A percentile compares a stretch with the other conserved stretches of the same genome.
Conservation (phyloP, 495 filamentous ascomycete species). For the Annulohypoxylon stygium region DNA sequence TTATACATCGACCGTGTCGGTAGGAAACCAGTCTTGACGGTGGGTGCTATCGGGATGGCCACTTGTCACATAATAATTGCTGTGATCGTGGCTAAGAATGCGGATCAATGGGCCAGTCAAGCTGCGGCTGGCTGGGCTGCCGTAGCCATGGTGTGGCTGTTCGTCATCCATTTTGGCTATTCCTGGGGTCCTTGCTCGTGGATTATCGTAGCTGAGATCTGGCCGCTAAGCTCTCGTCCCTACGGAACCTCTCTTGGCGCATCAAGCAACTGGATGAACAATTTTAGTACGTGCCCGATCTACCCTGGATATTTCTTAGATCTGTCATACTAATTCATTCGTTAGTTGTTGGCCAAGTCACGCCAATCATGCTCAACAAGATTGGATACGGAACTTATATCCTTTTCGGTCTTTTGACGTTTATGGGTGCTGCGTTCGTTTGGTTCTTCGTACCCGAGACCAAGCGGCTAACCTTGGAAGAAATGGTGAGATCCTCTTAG, state of each 20-base stretch:
- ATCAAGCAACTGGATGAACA: constrained; percentile 71
- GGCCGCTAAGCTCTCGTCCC: constrained; percentile 78
- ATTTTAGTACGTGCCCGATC: constrained; percentile 44
- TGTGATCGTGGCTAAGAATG: constrained; percentile 75
- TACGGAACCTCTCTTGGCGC: constrained; percentile 81
- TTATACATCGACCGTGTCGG: constrained; percentile 73
- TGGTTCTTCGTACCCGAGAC: constrained; percentile 83
- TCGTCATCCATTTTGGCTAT: constrained; percentile 84
- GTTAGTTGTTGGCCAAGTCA: constrained; percentile 75
- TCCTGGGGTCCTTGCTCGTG: constrained; percentile 79
- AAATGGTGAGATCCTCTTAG: constrained; percentile 60
- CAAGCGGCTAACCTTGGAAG: constrained; percentile 71
- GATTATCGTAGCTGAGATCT: constrained; percentile 81
- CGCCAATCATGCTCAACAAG: constrained; percentile 77
- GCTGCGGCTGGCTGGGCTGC: constrained; percentile 79
- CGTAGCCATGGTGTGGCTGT: constrained; percentile 85
- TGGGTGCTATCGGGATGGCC: constrained; percentile 70
- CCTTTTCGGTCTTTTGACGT: constrained; percentile 79
- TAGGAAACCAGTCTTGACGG: constrained; percentile 68
- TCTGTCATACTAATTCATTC: constrained; percentile 11
- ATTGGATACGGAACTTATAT: constrained; percentile 85
- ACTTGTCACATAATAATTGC: constrained; percentile 80
- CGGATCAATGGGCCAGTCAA: constrained; percentile 69
- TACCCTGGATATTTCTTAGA: not conserved
- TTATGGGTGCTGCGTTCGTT: constrained; percentile 76